Evolutionary conservation across 176 grass and related monocot genomes (phyloP).

Genomic region (Luzula sylvatica): DNA sequence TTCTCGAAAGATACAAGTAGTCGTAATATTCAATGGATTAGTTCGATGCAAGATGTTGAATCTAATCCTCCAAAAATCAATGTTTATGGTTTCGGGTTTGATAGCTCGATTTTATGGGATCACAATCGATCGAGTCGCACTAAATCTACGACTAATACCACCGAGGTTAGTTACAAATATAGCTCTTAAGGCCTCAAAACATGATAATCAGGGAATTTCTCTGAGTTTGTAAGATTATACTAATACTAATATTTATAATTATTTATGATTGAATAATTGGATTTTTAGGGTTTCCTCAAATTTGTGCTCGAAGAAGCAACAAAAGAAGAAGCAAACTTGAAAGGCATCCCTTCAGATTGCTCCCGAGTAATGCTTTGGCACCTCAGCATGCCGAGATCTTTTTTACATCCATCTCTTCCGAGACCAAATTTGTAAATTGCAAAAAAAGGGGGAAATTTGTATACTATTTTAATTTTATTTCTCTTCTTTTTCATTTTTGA

Average conservation of each 20-base stretch:
- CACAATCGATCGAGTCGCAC: conserved; percentile 22
- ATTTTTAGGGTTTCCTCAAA: conserved; percentile 40
- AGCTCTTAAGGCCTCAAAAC: no score
- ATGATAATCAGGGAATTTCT: neutral
- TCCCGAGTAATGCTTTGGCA: conserved; percentile 42
- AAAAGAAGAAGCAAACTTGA: conserved; percentile 5
- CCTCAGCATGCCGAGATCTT: conserved; percentile 37
- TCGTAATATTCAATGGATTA: neutral
- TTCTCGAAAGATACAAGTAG: conserved; percentile 24
- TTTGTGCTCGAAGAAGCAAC: conserved; percentile 23
- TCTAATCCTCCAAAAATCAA: conserved; percentile 24
- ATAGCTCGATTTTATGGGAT: conserved; percentile 65
- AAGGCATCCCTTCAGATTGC: conserved; percentile 32
- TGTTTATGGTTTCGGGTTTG: conserved; percentile 39
- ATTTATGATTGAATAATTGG: conserved; percentile 12
- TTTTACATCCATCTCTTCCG: conserved; percentile 6
- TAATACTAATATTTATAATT: no score
- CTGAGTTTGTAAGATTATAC: neutral
- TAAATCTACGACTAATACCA: conserved; percentile 21
- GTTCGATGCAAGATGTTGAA: conserved; percentile 7
- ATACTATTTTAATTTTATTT: neutral
- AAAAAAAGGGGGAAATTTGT: neutral
- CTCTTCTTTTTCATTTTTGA: neutral
- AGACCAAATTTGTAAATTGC: conserved; percentile 1
- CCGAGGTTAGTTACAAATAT: conserved; percentile 25